Evolutionary conservation across 148 eudicot species (phyloP).

Genomic region (Limonium bicolor): DNA sequence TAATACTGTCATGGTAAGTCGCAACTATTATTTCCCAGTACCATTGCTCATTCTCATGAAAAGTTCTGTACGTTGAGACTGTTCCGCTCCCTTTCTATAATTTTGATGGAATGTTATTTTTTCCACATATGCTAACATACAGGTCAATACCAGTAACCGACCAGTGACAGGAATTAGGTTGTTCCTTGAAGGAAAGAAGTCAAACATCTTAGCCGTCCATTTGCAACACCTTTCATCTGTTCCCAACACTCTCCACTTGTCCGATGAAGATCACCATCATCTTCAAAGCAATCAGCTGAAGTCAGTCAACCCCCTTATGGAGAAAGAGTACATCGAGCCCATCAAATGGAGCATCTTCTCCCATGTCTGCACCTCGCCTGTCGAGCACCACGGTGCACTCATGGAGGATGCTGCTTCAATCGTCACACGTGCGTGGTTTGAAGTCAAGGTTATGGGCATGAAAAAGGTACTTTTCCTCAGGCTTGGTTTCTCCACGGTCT

Average conservation of each 20-base stretch:
- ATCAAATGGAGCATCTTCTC: slow-evolving; percentile 90
- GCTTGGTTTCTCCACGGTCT: slow-evolving; percentile 63
- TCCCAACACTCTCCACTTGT: slow-evolving; percentile 58
- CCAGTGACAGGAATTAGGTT: slow-evolving; percentile 92
- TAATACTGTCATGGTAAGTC: slow-evolving; percentile 50
- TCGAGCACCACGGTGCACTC: slow-evolving; percentile 36
- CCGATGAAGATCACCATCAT: slow-evolving; percentile 25
- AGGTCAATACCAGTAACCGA: slow-evolving; percentile 63
- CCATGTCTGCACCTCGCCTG: slow-evolving; percentile 79
- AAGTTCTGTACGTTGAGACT: no score
- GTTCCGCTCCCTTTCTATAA: no score
- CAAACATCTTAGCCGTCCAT: slow-evolving; percentile 75
- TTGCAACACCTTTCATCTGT: slow-evolving; percentile 78
- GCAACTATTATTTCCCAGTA: no score
- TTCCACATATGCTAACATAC: slow-evolving; percentile 4
- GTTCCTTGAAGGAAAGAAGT: slow-evolving; percentile 77
- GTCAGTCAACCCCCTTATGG: slow-evolving; percentile 22
- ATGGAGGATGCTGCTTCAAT: slow-evolving; percentile 56
- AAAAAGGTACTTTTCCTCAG: slow-evolving; percentile 66
- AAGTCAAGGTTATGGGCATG: slow-evolving; percentile 70
- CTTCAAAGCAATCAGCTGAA: slow-evolving; percentile 27
- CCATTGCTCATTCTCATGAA: no score
- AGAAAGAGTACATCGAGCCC: slow-evolving; percentile 55
- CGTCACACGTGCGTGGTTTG: slow-evolving; percentile 81
- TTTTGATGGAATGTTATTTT: no score